Base-by-base conservation (phyloP, 495 filamentous ascomycete genomes). In the Talaromyces nanjingensis region DNA sequence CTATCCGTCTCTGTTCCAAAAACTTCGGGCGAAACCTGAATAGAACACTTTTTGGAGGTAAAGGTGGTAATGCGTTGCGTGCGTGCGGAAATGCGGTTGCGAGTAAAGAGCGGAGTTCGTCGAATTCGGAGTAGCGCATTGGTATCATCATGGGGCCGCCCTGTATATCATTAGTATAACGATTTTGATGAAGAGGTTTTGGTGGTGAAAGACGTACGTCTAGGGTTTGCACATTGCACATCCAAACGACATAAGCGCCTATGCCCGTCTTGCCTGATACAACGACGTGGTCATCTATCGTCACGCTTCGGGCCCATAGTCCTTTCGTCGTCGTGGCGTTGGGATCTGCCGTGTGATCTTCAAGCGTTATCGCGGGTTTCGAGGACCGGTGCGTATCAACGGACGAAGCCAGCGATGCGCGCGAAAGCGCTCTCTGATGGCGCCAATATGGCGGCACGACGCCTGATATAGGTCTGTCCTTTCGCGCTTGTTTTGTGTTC, bases 111-210 rank as follows among this genome's bases (percentile, higher is more conserved):
- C 87, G 80, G 53, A 91, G 71, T 34, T 84, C 80, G 65, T 86
- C 86, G 68, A 91, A 91, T 66, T 91, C 89, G 7, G 88, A 90
- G 68, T 90, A 91, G 75, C 87, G 84, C 76, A 88, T 85, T 20
- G 83, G 79, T 57, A 88, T 78, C 57, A 78, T 78, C 67, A 89
- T 84, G 16, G 81, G 78, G 34, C 85, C 86, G 16, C 85, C 84
- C 83, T 87, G 39, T 3, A 66, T 49, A 29, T 18, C 22, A 11
- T 20, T 18, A 34, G 20, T 4, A 25, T 54, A 54, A 24, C 8
- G 24, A 27, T 16, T 1, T 4, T 29, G 18, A 16, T 6, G 3
- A 3, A 56, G 24, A 6, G 22, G 18, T 18, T 33, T 27, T 31
- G 29, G 29, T 31, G 54, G 16, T 18, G 49, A 54, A 27, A 63